Conservation (phyloP, 2,329 filamentous ascomycete species). For the Colletotrichum falcatum region DNA sequence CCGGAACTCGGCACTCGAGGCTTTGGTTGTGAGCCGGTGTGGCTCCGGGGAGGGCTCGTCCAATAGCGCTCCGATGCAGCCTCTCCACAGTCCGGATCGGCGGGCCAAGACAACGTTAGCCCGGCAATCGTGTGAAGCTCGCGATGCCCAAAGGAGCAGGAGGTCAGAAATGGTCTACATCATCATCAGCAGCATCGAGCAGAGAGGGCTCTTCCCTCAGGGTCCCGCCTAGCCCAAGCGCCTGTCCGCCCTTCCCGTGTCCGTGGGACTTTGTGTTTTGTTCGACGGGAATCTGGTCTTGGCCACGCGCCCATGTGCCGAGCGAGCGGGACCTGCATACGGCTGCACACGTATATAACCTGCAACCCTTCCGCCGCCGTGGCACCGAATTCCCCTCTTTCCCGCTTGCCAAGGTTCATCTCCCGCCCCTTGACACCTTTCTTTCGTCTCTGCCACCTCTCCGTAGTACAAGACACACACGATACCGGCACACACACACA, state of each 20-base stretch:
- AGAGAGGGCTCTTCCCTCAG: not conserved
- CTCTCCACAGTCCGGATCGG: constrained; percentile 16
- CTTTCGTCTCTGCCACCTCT: not conserved
- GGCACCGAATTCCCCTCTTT: not conserved
- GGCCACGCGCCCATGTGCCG: constrained; percentile 21
- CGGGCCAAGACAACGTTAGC: constrained; percentile 17
- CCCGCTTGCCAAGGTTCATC: constrained; percentile 16
- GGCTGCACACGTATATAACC: constrained; percentile 22
- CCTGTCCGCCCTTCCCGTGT: constrained; percentile 6
- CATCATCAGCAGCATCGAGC: constrained; percentile 16
- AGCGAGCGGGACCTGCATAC: not conserved
- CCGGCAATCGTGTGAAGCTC: constrained; percentile 19
- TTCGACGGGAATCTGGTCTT: constrained; percentile 3
- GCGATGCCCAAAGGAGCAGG: constrained; percentile 39
- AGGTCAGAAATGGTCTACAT: constrained; percentile 21
- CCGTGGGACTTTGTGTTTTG: not conserved
- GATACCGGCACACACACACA: not conserved
- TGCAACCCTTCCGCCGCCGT: not conserved
- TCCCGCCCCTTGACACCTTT: constrained; percentile 2
- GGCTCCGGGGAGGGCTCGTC: not conserved
- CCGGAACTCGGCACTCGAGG: constrained; percentile 21
- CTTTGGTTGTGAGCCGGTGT: not conserved
- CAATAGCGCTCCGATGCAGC: constrained; percentile 12
- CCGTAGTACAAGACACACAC: constrained; percentile 1
- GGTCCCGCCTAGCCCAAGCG: not conserved